Conservation (phyloP, 2,329 filamentous ascomycete species). For the Coniochaeta ligniaria region DNA sequence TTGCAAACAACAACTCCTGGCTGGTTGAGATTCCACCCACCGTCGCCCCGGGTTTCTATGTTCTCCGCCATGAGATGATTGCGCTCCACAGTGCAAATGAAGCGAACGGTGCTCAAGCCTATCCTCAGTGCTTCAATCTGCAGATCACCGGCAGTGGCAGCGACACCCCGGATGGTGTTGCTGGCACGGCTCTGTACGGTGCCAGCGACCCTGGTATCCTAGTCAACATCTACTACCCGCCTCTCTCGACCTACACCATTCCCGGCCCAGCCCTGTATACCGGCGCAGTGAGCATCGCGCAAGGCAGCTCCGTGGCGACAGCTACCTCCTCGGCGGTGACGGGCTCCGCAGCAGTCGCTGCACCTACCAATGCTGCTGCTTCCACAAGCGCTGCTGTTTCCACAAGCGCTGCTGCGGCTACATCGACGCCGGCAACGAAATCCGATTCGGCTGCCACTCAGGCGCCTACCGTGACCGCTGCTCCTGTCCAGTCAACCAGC, state of each 20-base stretch:
- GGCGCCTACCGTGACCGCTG: background rate
- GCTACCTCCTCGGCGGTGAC: background rate
- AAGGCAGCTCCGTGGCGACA: background rate
- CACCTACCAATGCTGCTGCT: background rate
- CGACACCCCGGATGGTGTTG: background rate
- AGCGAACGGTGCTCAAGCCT: conserved; percentile 38
- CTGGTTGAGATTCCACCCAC: conserved; percentile 35
- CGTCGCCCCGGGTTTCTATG: conserved; percentile 41
- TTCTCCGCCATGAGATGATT: conserved; percentile 45
- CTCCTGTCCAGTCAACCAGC: background rate
- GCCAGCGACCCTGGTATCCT: background rate
- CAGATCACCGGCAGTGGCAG: conserved; percentile 41
- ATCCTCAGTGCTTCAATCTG: conserved; percentile 51
- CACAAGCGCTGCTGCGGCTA: background rate
- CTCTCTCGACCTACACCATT: conserved; percentile 2
- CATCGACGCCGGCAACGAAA: background rate
- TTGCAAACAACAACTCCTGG: conserved; percentile 42
- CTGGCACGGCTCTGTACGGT: background rate
- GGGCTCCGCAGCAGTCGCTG: background rate
- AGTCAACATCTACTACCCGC: conserved; percentile 4
- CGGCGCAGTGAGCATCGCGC: conserved; percentile 2
- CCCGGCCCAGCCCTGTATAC: conserved; percentile 3
- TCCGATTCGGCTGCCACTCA: background rate
- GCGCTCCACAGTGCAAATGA: conserved; percentile 37
- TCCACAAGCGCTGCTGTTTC: too few species aligned